Percentiles rank a stretch among this genome's conserved stretches.
phyloP scores from a whole-genome alignment of 1,284 basidiomycete species.

The Puccinia coronata region DNA sequence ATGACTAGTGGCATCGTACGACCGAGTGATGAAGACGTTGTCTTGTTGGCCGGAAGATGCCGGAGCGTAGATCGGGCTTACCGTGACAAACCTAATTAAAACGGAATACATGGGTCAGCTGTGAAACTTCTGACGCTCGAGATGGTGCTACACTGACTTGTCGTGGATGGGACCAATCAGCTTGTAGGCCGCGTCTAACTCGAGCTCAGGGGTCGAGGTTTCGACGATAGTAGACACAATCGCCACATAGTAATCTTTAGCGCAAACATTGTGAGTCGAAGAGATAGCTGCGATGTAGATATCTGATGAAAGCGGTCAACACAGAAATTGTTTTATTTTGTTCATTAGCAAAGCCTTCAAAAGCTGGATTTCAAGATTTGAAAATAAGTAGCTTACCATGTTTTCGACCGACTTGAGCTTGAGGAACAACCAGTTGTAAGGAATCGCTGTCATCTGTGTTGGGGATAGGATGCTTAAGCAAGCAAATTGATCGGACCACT shows the following conservation, averaged over 20 bases:
- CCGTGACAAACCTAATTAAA: constrained; percentile 75
- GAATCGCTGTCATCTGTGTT: constrained; percentile 94
- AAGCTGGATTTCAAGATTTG: background rate
- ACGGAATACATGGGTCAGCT: background rate
- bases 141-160: constrained; percentile 68
- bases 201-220: constrained; percentile 86
- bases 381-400: constrained; percentile 69
- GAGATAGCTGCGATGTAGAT: constrained; percentile 99
- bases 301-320: constrained; percentile 65
- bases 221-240: constrained; percentile 99
- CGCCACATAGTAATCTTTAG: constrained; percentile 89
- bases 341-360: constrained; percentile 41
- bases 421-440: constrained; percentile 96
- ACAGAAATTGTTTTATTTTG: constrained; percentile 5
- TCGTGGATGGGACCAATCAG: constrained; percentile 91
- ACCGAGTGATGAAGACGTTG: constrained; percentile 94
- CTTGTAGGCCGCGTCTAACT: constrained; percentile 86
- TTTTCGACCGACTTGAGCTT: constrained; percentile 92
- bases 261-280: constrained; percentile 93
- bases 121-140: constrained; percentile 7
- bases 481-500: constrained; percentile 94
- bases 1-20: constrained; percentile 97
- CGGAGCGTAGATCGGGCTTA: constrained; percentile 85
- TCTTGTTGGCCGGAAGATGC: constrained; percentile 76
- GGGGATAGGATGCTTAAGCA: constrained; percentile 97